Evolutionary conservation across 2,329 filamentous ascomycete species (phyloP).

Genomic region (Aspergillus sp.): DNA sequence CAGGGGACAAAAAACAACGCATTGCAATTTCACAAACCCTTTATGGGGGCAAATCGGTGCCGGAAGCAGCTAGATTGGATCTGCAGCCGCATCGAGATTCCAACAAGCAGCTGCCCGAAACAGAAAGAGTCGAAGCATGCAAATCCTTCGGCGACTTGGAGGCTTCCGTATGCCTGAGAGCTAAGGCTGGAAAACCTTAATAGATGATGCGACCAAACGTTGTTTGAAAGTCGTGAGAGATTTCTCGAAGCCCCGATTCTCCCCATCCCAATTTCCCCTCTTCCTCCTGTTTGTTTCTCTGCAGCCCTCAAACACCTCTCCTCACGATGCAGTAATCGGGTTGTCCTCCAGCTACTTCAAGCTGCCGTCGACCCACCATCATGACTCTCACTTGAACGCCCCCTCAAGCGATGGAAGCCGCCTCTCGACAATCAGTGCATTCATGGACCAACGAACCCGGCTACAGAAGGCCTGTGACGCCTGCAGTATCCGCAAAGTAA

Average conservation of each 20-base stretch:
- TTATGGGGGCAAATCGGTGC: neutral
- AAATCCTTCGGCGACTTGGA: neutral
- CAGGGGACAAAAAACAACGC: neutral
- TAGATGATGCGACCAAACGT: neutral
- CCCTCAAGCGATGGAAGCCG: constrained; percentile 25
- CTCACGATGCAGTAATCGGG: constrained; percentile 6
- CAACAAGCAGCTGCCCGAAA: neutral
- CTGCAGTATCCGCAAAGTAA: constrained; percentile 59
- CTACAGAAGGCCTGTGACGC: constrained; percentile 58
- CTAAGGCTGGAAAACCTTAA: constrained; percentile 10
- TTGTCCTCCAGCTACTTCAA: constrained; percentile 11
- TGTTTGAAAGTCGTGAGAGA: neutral
- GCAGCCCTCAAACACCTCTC: neutral
- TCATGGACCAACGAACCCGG: constrained; percentile 46
- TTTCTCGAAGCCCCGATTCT: neutral
- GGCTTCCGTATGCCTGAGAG: neutral
- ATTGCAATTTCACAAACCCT: constrained; percentile 1
- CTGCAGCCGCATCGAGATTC: neutral
- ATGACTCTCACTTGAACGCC: constrained; percentile 25
- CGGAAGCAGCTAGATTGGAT: constrained; percentile 3
- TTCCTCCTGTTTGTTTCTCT: neutral
- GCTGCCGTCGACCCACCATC: constrained; percentile 15
- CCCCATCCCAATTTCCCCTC: neutral
- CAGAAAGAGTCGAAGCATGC: neutral
- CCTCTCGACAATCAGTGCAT: constrained; percentile 23